phyloP scores from a whole-genome alignment of 352 stramenopile genomes.

The Globisporangium yorkense region DNA sequence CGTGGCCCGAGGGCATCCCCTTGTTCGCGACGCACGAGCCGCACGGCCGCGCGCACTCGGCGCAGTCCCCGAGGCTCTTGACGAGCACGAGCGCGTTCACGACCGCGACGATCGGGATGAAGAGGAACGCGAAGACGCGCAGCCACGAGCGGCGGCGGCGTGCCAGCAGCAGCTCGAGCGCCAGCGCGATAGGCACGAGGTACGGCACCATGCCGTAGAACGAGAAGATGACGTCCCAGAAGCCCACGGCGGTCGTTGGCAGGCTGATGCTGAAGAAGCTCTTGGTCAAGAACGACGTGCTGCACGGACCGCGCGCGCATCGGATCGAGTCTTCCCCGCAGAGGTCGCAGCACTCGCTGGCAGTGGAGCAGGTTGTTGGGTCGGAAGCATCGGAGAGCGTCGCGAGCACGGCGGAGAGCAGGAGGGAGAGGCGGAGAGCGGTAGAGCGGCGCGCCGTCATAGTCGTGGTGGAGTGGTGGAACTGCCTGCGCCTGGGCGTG shows the following conservation, averaged over 20 bases:
- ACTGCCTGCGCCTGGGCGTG: too few species aligned
- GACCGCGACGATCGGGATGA: slow-evolving; percentile 40
- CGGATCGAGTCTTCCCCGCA: slow-evolving; percentile 40
- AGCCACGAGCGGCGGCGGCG: slow-evolving; percentile 30
- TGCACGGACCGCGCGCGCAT: slow-evolving; percentile 47
- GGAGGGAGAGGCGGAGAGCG: not conserved
- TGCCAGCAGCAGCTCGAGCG: slow-evolving; percentile 31
- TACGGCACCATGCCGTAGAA: slow-evolving; percentile 60
- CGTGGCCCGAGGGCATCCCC: slow-evolving; percentile 48
- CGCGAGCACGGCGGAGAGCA: not conserved
- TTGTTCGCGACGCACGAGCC: slow-evolving; percentile 38
- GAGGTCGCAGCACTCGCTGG: slow-evolving; percentile 36
- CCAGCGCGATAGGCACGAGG: slow-evolving; percentile 29
- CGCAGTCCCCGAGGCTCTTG: slow-evolving; percentile 35
- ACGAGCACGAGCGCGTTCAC: slow-evolving; percentile 38
- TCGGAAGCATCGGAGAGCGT: not conserved
- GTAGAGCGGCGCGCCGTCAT: too few species aligned
- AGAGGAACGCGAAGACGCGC: slow-evolving; percentile 38
- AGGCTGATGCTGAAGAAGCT: slow-evolving; percentile 47
- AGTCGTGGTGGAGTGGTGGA: too few species aligned
- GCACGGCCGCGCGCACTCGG: slow-evolving; percentile 39
- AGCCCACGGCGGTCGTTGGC: slow-evolving; percentile 25
- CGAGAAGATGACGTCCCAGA: slow-evolving; percentile 46
- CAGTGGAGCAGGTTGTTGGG: not conserved
- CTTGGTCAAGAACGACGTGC: slow-evolving; percentile 30